Percentiles rank a stretch among this genome's conserved stretches.
Conservation (phyloP, 176 grass and related monocot genomes). For the Musa acuminata region DNA sequence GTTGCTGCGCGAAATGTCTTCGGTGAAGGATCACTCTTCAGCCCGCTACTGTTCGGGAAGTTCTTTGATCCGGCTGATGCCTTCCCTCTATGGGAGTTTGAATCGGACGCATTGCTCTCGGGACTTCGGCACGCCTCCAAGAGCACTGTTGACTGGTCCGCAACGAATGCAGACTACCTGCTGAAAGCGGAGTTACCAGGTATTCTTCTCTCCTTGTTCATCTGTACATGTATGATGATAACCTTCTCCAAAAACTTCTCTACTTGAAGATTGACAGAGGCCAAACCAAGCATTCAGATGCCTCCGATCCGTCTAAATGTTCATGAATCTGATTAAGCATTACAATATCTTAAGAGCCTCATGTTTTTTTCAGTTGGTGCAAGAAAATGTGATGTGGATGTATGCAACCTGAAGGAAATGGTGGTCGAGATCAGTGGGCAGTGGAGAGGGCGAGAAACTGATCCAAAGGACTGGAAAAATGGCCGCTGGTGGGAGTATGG, state of each 20-base stretch:
- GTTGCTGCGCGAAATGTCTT: constrained; percentile 50
- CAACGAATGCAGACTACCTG: constrained; percentile 49
- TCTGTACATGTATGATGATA: too few species aligned
- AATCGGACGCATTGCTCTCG: constrained; percentile 53
- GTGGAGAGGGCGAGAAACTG: constrained; percentile 41
- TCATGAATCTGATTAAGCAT: too few species aligned
- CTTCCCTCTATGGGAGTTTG: constrained; percentile 81
- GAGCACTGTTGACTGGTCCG: constrained; percentile 51
- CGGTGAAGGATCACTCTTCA: constrained; percentile 61
- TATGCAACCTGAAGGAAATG: constrained; percentile 44
- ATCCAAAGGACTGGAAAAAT: constrained; percentile 56
- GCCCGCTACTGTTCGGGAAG: constrained; percentile 72
- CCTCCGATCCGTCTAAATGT: too few species aligned
- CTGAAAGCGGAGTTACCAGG: constrained; percentile 54
- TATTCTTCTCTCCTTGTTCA: not conserved
- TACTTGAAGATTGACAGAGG: too few species aligned
- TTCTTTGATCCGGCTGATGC: constrained; percentile 92
- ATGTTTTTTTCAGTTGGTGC: constrained; percentile 25
- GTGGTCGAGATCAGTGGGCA: constrained; percentile 81
- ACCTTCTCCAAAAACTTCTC: too few species aligned
- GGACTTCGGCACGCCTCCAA: constrained; percentile 32
- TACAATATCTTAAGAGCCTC: too few species aligned
- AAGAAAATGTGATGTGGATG: constrained; percentile 76
- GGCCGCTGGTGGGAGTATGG: constrained; percentile 89
- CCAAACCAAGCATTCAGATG: too few species aligned